phyloP scores from a whole-genome alignment of 2,329 filamentous ascomycete genomes.

The Bretziella fagacearum region DNA sequence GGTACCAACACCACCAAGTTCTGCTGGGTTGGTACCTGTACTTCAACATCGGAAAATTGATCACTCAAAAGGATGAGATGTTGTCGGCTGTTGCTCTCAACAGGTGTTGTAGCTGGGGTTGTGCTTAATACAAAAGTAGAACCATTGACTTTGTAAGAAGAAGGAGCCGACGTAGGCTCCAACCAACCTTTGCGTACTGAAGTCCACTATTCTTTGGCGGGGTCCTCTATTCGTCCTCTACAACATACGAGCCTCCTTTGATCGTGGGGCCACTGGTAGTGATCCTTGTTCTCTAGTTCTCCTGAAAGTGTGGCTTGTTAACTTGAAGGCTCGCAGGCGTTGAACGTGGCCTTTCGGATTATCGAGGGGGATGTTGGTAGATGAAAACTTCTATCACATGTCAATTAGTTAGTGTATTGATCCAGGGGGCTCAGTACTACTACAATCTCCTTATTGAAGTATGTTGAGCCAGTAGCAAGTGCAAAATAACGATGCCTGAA shows the following conservation, averaged over 20 bases:
- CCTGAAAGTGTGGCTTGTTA: too few relatives aligned
- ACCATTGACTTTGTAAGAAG: not conserved
- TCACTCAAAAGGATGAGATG: not conserved
- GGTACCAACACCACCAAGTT: constrained; percentile 5
- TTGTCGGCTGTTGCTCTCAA: constrained; percentile 1
- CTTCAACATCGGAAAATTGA: not conserved
- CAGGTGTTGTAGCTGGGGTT: not conserved
- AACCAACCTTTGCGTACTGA: not conserved
- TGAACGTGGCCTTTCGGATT: too few relatives aligned
- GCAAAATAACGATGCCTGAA: too few relatives aligned
- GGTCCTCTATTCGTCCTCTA: not conserved
- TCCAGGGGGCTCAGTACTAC: not conserved
- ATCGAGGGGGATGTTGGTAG: not conserved
- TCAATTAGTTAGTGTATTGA: not conserved
- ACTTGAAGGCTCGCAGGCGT: too few relatives aligned
- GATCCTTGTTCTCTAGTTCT: too few relatives aligned
- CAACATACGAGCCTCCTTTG: too few relatives aligned
- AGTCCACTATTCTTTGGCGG: not conserved
- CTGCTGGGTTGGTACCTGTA: not conserved
- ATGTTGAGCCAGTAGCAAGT: too few relatives aligned
- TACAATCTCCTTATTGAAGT: too few relatives aligned
- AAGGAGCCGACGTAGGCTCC: not conserved
- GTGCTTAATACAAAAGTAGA: not conserved
- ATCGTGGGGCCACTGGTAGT: too few relatives aligned
- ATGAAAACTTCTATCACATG: not conserved